These are phyloP conservation scores for Pisolithus albus DNA, from an alignment of 768 basidiomycete genomes.

Conservation along the genomic window DNA sequence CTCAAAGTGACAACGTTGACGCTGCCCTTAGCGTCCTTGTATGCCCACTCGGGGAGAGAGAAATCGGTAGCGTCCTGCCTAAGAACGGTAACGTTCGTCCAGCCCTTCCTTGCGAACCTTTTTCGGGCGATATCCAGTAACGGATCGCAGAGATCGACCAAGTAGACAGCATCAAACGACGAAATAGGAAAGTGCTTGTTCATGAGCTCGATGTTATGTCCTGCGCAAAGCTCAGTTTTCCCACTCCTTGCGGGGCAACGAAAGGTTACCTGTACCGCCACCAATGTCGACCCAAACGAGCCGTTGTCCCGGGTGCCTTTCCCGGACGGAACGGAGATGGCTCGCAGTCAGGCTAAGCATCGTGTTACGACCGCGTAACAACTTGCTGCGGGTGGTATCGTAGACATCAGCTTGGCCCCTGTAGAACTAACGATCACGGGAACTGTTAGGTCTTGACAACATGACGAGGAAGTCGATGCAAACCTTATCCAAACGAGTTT, in stretches of 20 bases:
- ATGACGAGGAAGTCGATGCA: too few species aligned
- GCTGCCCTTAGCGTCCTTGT: constrained; percentile 46
- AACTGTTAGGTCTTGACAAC: neutral
- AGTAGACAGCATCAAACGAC: constrained; percentile 60
- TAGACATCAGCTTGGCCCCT: constrained; percentile 65
- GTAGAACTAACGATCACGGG: constrained; percentile 43
- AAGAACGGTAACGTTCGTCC: constrained; percentile 66
- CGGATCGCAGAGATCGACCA: constrained; percentile 68
- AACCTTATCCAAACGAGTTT: constrained; percentile 40
- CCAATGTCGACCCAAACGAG: constrained; percentile 77
- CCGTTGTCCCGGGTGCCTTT: constrained; percentile 33
- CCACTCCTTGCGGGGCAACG: neutral
- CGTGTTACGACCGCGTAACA: constrained; percentile 64
- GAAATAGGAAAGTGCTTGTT: constrained; percentile 50
- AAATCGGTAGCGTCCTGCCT: constrained; percentile 71
- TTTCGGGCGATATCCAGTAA: constrained; percentile 64
- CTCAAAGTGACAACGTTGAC: constrained; percentile 49
- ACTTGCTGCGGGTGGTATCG: constrained; percentile 53
- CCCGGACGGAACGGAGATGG: constrained; percentile 47
- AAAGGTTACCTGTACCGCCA: constrained; percentile 53
- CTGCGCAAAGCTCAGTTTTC: constrained; percentile 17
- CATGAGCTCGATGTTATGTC: constrained; percentile 72
- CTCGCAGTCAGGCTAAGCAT: constrained; percentile 64
- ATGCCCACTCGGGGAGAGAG: constrained; percentile 51
- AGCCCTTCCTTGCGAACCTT: constrained; percentile 59